Base-by-base conservation (phyloP, 352 stramenopile species). In the Pythium brachiatum region DNA sequence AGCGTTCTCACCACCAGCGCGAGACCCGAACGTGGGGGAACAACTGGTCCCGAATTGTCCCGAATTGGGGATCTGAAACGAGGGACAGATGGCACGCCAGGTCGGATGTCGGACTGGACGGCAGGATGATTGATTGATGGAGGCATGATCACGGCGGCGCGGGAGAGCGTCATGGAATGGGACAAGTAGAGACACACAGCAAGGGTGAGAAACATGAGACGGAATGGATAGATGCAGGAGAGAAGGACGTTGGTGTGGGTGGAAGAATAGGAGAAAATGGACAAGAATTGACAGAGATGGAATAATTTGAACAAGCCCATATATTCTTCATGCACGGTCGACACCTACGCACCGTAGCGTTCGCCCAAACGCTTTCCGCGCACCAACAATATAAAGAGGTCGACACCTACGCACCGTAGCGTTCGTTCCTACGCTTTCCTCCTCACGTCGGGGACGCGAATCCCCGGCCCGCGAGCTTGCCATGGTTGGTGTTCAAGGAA, bases 341-440 rank as follows among this genome's bases (percentile, higher is more conserved):
- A 87, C 86, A 95, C 86, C 85, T 92, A 94, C 86, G 86, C 86
- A 93, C 86, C 86, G 86, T 95, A 95, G 86, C 81, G 82, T 90
- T 82, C 74, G 77, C 81, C 80, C 78, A 82, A 68, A 88, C 81
- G 82, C 82, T 92, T 59, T 93, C 82, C 85, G 69, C 56, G 32
- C 71, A 69, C 9, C 43, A 56, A 72, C 67, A 90, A 86, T 73
- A 74, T 62, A 86, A 64, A 77, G 66, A 88, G 83, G 83, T 94
- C 87, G 81, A 88, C 87, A 93, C 85, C 84, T 86, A 84, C 85
- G 83, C 87, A 92, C 85, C 85, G 87, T 89, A 96, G 87, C 82
- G 83, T 73, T 94, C 86, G 77, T 88, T 81, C 78, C 64, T 69
- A 90, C 82, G 84, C 83, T 92, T 79, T 92, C 81, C 84, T 80